Conservation (phyloP, 805 yeast genomes). For the Starmerella ratchasimensis region DNA sequence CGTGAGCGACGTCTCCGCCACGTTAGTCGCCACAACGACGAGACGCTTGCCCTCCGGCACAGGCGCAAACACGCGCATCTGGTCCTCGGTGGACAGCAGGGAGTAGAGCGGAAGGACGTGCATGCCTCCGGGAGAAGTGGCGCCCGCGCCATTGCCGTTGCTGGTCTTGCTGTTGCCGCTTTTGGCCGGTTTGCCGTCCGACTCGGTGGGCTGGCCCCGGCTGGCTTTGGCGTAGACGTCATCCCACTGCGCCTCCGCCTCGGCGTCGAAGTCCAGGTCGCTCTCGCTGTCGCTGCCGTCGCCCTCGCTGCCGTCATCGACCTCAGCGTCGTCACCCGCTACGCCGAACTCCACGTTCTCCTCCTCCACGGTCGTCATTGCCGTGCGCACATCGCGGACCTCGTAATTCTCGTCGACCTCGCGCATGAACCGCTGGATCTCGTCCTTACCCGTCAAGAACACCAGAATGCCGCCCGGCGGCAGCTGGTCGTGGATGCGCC, state of each 20-base stretch:
- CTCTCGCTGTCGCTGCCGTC: conserved; percentile 31
- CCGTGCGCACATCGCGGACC: conserved; percentile 33
- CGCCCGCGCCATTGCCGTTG: no score
- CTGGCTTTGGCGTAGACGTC: conserved; percentile 42
- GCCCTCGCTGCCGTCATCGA: conserved; percentile 31
- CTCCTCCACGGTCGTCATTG: conserved; percentile 60
- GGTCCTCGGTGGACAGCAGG: conserved; percentile 83
- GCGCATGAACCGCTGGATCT: conserved; percentile 64
- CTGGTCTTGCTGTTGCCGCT: no score
- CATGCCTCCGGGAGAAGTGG: no score
- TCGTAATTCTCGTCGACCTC: conserved; percentile 52
- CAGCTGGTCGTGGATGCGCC: conserved; percentile 69
- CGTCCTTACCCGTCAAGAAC: conserved; percentile 90
- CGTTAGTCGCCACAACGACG: conserved; percentile 91
- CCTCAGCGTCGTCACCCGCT: conserved; percentile 27
- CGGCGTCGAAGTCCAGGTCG: conserved; percentile 32
- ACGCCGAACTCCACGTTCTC: conserved; percentile 62
- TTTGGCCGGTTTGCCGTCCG: no score
- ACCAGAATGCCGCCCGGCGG: conserved; percentile 92
- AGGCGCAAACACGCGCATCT: conserved; percentile 74
- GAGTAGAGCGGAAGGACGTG: conserved; percentile 89
- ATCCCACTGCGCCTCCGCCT: conserved; percentile 45
- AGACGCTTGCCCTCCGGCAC: conserved; percentile 80
- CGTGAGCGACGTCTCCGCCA: conserved; percentile 94
- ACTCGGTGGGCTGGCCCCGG: no score